A percentile compares a stretch with the other conserved stretches of the same genome.
phyloP scores from a whole-genome alignment of 805 yeast genomes.

The Ascoidea asiatica region DNA sequence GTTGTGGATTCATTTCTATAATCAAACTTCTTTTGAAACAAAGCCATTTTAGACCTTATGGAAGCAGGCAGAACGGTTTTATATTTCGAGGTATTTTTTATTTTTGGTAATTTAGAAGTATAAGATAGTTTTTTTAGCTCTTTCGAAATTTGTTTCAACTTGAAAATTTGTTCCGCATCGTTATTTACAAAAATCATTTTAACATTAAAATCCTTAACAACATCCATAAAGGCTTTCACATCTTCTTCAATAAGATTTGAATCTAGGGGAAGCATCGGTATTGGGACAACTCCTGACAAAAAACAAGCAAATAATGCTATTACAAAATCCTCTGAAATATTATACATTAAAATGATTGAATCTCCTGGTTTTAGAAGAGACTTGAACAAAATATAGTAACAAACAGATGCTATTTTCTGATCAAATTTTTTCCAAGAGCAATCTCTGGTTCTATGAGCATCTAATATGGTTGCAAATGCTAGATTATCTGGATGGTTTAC shows the following conservation, averaged over 20 bases:
- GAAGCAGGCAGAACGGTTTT: constrained; percentile 17
- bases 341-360: constrained; percentile 67
- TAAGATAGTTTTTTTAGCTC: constrained; percentile 33
- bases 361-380: constrained; percentile 54
- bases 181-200: constrained; percentile 63
- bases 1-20: constrained; percentile 28
- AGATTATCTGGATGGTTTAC: constrained; percentile 61
- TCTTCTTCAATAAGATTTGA: constrained; percentile 61
- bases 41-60: constrained; percentile 9
- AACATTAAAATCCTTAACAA: constrained; percentile 60
- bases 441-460: constrained; percentile 24
- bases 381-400: constrained; percentile 57
- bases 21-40: constrained; percentile 15
- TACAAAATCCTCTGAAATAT: constrained; percentile 76
- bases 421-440: constrained; percentile 78
- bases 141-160: constrained; percentile 50
- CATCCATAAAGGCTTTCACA: constrained; percentile 45
- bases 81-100: constrained; percentile 56
- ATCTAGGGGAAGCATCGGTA: constrained; percentile 66
- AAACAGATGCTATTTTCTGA: constrained; percentile 58
- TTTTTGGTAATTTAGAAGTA: constrained; percentile 29
- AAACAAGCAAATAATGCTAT: constrained; percentile 81
- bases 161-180: constrained; percentile 58
- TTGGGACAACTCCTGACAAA: constrained; percentile 62
- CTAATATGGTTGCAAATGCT: constrained; percentile 43